These are phyloP conservation scores for Sporothrix pseudoabietina DNA, from an alignment of 2,329 filamentous ascomycete genomes.

Conservation along the genomic window DNA sequence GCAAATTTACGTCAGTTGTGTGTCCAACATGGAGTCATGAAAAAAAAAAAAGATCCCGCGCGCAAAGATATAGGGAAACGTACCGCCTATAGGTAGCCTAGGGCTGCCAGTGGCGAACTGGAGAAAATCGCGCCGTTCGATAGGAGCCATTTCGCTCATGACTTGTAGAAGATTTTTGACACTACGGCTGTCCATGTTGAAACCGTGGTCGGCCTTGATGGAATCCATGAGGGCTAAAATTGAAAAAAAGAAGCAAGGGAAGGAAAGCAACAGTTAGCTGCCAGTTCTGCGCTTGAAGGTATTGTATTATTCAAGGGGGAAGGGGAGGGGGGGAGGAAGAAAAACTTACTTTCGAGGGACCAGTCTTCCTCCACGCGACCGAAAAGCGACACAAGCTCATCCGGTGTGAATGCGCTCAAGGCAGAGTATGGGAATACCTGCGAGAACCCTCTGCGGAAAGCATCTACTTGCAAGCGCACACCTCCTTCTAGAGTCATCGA, in stretches of 20 bases:
- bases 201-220: slow-evolving; percentile 97
- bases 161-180: slow-evolving; percentile 90
- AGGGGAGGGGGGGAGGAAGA: background rate
- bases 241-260: background rate
- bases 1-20: slow-evolving; percentile 40
- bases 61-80: slow-evolving; percentile 41
- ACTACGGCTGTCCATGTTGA: slow-evolving; percentile 96
- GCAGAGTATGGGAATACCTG: slow-evolving; percentile 96
- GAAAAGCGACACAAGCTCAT: slow-evolving; percentile 92
- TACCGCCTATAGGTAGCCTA: slow-evolving; percentile 96
- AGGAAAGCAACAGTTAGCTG: background rate
- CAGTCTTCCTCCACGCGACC: slow-evolving; percentile 93
- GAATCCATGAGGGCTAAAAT: slow-evolving; percentile 85
- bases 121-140: slow-evolving; percentile 86
- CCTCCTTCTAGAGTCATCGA: slow-evolving; percentile 89
- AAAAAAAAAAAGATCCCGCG: background rate
- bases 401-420: slow-evolving; percentile 88
- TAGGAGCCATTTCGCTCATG: slow-evolving; percentile 80
- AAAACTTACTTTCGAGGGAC: slow-evolving; percentile 86
- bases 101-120: slow-evolving; percentile 98
- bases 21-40: background rate
- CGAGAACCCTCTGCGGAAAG: slow-evolving; percentile 88
- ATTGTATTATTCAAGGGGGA: background rate
- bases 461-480: slow-evolving; percentile 84
- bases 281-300: background rate